Conservation (phyloP, 2,329 filamentous ascomycete species). For the Aotearoamyces nothofagi region DNA sequence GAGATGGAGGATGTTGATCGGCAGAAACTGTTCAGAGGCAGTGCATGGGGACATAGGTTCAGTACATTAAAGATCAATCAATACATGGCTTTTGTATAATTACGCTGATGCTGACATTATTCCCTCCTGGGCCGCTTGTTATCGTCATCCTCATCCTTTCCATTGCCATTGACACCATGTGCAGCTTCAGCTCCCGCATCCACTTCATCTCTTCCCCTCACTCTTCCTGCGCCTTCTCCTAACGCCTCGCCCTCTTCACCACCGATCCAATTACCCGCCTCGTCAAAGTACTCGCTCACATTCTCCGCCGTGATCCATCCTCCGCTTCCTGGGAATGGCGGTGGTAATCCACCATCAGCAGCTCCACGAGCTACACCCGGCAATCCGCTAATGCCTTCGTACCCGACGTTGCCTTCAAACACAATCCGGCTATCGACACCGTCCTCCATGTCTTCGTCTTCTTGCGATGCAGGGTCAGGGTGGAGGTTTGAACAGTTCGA, state of each 20-base stretch:
- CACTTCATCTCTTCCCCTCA: constrained; percentile 35
- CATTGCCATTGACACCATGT: constrained; percentile 26
- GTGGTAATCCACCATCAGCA: constrained; percentile 37
- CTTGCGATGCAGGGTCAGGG: constrained; percentile 43
- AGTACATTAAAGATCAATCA: too few species aligned
- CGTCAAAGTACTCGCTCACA: constrained; percentile 69
- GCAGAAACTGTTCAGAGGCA: too few species aligned
- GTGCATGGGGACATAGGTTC: too few species aligned
- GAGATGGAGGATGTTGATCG: too few species aligned
- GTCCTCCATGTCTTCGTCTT: constrained; percentile 29
- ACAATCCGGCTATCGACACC: constrained; percentile 35
- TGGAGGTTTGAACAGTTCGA: constrained; percentile 63
- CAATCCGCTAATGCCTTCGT: constrained; percentile 39
- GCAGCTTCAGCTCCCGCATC: constrained; percentile 24
- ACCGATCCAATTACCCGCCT: constrained; percentile 63
- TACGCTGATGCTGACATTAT: too few species aligned
- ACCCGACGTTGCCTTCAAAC: constrained; percentile 34
- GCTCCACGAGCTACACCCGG: constrained; percentile 36
- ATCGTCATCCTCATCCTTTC: constrained; percentile 27
- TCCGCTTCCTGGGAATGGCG: constrained; percentile 55
- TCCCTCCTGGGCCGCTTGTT: constrained; percentile 33
- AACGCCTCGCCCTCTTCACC: constrained; percentile 26
- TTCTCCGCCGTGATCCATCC: constrained; percentile 92
- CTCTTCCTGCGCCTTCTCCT: constrained; percentile 49
- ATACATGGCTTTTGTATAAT: too few species aligned